phyloP scores from a whole-genome alignment of 2,329 filamentous ascomycete genomes.

The Hypoxylon sp. region DNA sequence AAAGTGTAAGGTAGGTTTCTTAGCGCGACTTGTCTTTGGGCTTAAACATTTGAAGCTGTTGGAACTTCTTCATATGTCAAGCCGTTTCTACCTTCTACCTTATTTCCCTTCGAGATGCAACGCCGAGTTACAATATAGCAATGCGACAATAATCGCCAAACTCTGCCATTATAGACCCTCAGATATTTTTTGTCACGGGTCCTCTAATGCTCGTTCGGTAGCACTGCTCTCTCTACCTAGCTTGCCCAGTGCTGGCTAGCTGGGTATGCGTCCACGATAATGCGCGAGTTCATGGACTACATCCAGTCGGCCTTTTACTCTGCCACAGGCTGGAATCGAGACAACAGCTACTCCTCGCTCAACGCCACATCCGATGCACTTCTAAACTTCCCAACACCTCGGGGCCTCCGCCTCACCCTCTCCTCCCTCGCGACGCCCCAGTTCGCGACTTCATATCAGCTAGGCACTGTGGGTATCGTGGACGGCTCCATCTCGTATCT shows the following conservation, averaged over 20 bases:
- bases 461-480: conserved; percentile 89
- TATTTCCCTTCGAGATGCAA: neutral
- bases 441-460: conserved; percentile 93
- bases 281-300: conserved; percentile 98
- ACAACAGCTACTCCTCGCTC: conserved; percentile 91
- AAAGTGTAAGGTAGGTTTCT: neutral
- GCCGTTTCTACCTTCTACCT: neutral
- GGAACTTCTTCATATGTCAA: neutral
- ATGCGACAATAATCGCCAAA: neutral
- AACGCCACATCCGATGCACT: conserved; percentile 87
- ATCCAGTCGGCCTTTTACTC: conserved; percentile 91
- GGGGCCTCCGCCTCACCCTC: conserved; percentile 85
- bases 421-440: conserved; percentile 93
- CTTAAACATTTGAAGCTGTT: neutral
- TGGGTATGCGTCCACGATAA: conserved; percentile 56
- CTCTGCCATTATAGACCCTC: neutral
- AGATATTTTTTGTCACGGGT: neutral
- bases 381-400: conserved; percentile 88
- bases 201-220: conserved; percentile 30
- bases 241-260: conserved; percentile 34
- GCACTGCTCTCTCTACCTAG: conserved; percentile 33
- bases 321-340: conserved; percentile 87
- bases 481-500: conserved; percentile 98
- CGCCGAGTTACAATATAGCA: neutral
- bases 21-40: neutral